Conservation (phyloP, 2,329 filamentous ascomycete genomes). For the Aspergillus piperis region DNA sequence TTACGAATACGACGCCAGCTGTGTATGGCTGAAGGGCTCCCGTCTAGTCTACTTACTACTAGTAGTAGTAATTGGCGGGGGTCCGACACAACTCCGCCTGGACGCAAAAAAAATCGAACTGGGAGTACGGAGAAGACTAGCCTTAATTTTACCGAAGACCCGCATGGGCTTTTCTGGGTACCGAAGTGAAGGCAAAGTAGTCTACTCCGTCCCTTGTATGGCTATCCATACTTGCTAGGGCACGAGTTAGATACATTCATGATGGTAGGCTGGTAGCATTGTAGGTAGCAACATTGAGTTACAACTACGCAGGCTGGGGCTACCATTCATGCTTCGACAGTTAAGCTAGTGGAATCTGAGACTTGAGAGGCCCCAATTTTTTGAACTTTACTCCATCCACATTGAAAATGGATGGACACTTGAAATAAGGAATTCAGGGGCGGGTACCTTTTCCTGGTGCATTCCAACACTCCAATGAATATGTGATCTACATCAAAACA, state of each 20-base stretch:
- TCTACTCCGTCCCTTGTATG: not conserved
- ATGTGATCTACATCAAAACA: not conserved
- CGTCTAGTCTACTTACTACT: not conserved
- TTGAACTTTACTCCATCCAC: too few species aligned
- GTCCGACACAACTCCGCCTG: not conserved
- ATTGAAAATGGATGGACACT: not conserved
- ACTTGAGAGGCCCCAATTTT: too few species aligned
- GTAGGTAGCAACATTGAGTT: not conserved
- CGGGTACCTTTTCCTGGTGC: not conserved
- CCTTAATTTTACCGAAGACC: not conserved
- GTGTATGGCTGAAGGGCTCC: not conserved
- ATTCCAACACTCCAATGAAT: not conserved
- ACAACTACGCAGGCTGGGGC: not conserved
- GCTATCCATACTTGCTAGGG: not conserved
- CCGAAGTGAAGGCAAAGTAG: not conserved
- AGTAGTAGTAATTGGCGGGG: not conserved
- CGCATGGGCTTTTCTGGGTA: slow-evolving; percentile 1
- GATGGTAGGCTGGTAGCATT: not conserved
- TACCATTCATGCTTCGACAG: not conserved
- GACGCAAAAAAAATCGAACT: not conserved
- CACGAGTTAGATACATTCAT: not conserved
- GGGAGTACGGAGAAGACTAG: not conserved
- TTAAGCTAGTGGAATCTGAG: not conserved
- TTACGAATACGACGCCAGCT: not conserved
- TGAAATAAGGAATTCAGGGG: not conserved